Evolutionary conservation across 306 rosid genomes (phyloP).

Genomic region (Astragalus membranaceus): DNA sequence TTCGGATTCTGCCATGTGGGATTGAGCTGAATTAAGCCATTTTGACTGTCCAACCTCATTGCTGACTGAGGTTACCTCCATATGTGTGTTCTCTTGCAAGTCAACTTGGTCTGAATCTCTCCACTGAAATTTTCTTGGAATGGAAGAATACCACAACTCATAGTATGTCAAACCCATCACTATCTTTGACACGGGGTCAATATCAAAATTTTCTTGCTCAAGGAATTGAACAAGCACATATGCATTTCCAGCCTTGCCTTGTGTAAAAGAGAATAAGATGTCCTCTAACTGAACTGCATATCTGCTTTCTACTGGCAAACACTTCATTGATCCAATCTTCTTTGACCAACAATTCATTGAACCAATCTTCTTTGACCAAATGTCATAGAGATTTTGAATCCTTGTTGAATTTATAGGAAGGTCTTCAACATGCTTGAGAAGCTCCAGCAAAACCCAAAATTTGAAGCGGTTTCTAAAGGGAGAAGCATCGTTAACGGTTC

Average conservation of each 20-base stretch:
- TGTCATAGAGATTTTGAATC: conserved; percentile 45
- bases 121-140: conserved; percentile 57
- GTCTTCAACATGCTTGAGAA: conserved; percentile 37
- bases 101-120: conserved; percentile 40
- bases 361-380: conserved; percentile 64
- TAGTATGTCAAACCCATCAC: conserved; percentile 59
- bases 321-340: no score
- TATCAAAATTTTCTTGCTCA: conserved; percentile 40
- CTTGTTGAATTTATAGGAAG: conserved; percentile 17
- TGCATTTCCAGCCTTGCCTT: conserved; percentile 48
- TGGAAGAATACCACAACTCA: conserved; percentile 58
- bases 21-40: conserved; percentile 32
- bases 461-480: conserved; percentile 44
- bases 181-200: conserved; percentile 49
- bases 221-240: conserved; percentile 47
- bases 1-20: conserved; percentile 34
- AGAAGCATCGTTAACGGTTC: conserved; percentile 34
- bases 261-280: conserved; percentile 47
- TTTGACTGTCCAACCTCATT: conserved; percentile 21
- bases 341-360: conserved; percentile 28
- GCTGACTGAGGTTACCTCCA: conserved; percentile 22
- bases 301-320: conserved; percentile 34
- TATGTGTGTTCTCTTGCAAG: conserved; percentile 25
- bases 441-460: conserved; percentile 57
- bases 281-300: conserved; percentile 49